Base-by-base conservation (phyloP, 345 rosid genomes). In the Brassica incana region DNA sequence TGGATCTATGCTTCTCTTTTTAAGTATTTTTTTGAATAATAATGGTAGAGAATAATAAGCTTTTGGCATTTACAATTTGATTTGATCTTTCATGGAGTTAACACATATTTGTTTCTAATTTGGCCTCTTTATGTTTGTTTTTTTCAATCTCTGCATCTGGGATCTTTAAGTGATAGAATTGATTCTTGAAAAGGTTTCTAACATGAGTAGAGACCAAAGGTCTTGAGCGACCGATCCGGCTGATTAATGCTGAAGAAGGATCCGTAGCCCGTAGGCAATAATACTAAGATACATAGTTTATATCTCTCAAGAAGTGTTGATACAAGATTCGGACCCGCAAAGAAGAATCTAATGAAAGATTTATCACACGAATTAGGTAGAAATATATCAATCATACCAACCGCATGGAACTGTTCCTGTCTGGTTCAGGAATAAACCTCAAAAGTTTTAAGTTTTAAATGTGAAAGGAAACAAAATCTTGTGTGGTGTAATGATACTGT, bases 281-380 rank as follows among this genome's bases (percentile, higher is more conserved):
- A 43, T 3, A 10, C 11, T 25, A 5, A 2, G 4, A 8, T 2
- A 56, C 20, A 58, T 18, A 18, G 14, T 27, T 9, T 5, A 9
- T 23, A 66, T 66, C 3, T 66, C 9, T 15, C n/a, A 10, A 32
- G 48, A 29, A 54, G 11, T 16, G 3, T 27, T 20, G 23, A 58
- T 15, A 27, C 59, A 67, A 11, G 79, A 75, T 16, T 61, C 77
- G 74, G 0, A 27, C 10, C 14, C 9, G 83, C 84, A 66, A 86
- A 79, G 78, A 77, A 79, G 85, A 72, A 82, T 70, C 80, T 77
- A 27, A 77, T 85, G 87, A 77, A 80, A 52, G 93, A 87, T 80
- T 80, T 69, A 75, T 81, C 69, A 75, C 73, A 84, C 76, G 87
- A 88, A 20, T 6, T 27, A 66, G 89, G 86, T 70, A 58, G 20